These are phyloP conservation scores for Komagataella populi DNA, from an alignment of 805 yeast genomes.

Conservation along the genomic window DNA sequence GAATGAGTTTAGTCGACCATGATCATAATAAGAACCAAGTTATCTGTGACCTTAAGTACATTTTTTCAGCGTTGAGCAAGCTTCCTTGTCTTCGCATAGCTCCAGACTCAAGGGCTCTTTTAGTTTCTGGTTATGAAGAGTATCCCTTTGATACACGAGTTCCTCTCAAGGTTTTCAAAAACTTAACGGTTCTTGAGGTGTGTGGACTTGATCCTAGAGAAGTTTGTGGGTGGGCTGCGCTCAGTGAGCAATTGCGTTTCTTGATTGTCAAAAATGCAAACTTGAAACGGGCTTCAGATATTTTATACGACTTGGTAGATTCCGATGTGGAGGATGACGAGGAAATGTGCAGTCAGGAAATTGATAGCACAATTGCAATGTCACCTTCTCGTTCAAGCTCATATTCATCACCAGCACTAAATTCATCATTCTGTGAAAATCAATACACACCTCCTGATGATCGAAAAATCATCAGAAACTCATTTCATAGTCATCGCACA, in stretches of 20 bases:
- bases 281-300: slow-evolving; percentile 36
- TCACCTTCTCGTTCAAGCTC: not conserved
- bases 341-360: not conserved
- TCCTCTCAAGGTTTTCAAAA: slow-evolving; percentile 48
- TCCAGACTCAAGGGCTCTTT: slow-evolving; percentile 42
- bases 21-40: slow-evolving; percentile 29
- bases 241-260: slow-evolving; percentile 40
- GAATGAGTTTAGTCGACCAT: slow-evolving; percentile 14
- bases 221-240: slow-evolving; percentile 48
- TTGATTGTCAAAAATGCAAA: slow-evolving; percentile 38
- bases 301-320: slow-evolving; percentile 35
- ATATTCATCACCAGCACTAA: not conserved
- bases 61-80: slow-evolving; percentile 51
- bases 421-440: not conserved
- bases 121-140: slow-evolving; percentile 51
- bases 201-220: slow-evolving; percentile 51
- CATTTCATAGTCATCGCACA: not conserved
- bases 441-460: not conserved
- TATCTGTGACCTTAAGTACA: slow-evolving; percentile 31
- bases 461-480: not conserved
- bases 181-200: slow-evolving; percentile 46
- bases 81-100: slow-evolving; percentile 49
- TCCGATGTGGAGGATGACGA: slow-evolving; percentile 28
- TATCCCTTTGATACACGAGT: slow-evolving; percentile 62
- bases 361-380: not conserved